Base-by-base conservation (phyloP, 2,329 filamentous ascomycete species). In the Xylariaceae sp. region DNA sequence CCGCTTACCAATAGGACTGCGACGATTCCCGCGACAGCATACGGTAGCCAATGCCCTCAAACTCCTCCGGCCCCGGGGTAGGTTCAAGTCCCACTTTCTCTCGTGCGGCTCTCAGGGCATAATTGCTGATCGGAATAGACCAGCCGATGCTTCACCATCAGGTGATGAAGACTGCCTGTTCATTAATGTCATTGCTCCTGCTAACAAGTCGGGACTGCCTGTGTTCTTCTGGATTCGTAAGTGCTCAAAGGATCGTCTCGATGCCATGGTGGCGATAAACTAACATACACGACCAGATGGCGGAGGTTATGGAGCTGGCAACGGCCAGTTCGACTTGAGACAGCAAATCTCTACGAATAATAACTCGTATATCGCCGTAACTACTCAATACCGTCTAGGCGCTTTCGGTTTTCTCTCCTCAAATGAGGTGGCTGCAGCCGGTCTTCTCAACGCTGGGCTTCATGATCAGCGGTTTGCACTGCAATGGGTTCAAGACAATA, bases 401-500 rank as follows among this genome's bases (percentile, higher is more conserved):
- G 60, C 60, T n/a, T 69, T 77, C 37, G 76, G 75, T 0, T 79
- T 76, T 49, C 63, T 78, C 5, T 66, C 70, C 0, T 72, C 72
- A 5, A 66, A 70, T 7, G 66, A 71, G 22, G 61, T 79, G 16
- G 68, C 67, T 39, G 56, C 45, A 22, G 52, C 22, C 29, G 61
- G 64, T 2, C 49, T 67, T 37, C 40, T 74, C 3, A 78, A 80
- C 49, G 71, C 68, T 2, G 76, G 72, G 3, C 55, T 79, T 1
- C 60, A 74, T 7, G 77, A 79, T 50, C 72, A 77, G 58, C 65
- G 69, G 21, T 74, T 72, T 25, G 74, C 72, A 1, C 60, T 81
- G 3, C 54, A 71, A 56, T 80, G 77, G 75, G 71, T 80, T 2
- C 67, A 75, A 45, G 62, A 67, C 17, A 60, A 80, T 50, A 76